Percentiles rank a stretch among this genome's conserved stretches.
Evolutionary conservation across 2,329 filamentous ascomycete genomes (phyloP).

Genomic region (Aspergillus pseudoviridinutans): DNA sequence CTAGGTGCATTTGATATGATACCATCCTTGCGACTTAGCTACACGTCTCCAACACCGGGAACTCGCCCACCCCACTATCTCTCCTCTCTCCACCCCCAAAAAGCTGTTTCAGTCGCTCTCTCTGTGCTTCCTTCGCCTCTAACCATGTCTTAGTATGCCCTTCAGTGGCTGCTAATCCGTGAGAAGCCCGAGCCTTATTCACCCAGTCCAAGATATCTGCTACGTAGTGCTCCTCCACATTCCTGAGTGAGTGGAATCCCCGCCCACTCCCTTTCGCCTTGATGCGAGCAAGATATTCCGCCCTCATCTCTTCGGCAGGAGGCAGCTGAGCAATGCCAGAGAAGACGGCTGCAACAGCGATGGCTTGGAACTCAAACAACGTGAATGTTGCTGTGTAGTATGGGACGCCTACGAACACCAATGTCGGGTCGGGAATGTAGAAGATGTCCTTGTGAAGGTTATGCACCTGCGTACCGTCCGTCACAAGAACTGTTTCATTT

Average conservation of each 20-base stretch:
- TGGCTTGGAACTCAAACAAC: slow-evolving; percentile 66
- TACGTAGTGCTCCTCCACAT: slow-evolving; percentile 33
- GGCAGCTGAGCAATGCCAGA: slow-evolving; percentile 51
- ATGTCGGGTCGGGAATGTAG: slow-evolving; percentile 63
- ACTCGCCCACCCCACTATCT: slow-evolving; percentile 11
- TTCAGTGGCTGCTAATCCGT: slow-evolving; percentile 21
- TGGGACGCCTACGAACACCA: slow-evolving; percentile 62
- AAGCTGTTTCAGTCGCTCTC: slow-evolving; percentile 18
- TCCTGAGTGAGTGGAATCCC: slow-evolving; percentile 36
- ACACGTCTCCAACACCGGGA: slow-evolving; percentile 8
- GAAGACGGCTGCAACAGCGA: slow-evolving; percentile 56
- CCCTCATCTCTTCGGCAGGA: slow-evolving; percentile 32
- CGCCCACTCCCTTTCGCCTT: slow-evolving; percentile 27
- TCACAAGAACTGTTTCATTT: slow-evolving; percentile 55
- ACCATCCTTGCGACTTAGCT: neutral
- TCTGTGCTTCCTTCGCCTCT: slow-evolving; percentile 22
- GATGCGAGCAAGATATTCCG: slow-evolving; percentile 27
- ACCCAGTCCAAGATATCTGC: slow-evolving; percentile 32
- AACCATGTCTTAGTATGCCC: slow-evolving; percentile 31
- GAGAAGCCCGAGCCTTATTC: slow-evolving; percentile 20
- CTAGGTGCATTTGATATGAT: too few relatives aligned
- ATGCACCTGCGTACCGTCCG: slow-evolving; percentile 59
- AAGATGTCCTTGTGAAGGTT: slow-evolving; percentile 70
- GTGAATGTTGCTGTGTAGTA: slow-evolving; percentile 66
- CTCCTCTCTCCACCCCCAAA: slow-evolving; percentile 1